A percentile compares a stretch with the other conserved stretches of the same genome.
Evolutionary conservation across 2,329 filamentous ascomycete genomes (phyloP).

Genomic region (Monilinia fructigena): DNA sequence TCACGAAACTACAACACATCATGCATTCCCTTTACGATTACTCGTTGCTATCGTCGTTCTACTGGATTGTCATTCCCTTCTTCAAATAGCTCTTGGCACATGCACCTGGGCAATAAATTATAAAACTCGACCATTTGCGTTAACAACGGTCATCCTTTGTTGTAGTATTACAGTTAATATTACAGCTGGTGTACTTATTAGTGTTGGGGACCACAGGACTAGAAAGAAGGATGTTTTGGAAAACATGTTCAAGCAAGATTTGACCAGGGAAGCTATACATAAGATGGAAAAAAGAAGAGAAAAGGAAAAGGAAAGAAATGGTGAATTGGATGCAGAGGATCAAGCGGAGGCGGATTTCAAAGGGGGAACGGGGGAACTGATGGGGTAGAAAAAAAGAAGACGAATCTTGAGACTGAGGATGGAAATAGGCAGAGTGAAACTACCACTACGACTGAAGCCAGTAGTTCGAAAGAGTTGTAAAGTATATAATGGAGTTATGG

Average conservation of each 20-base stretch:
- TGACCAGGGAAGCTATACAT: slow-evolving; percentile 64
- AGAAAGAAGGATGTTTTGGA: slow-evolving; percentile 85
- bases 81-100: slow-evolving; percentile 77
- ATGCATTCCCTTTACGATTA: slow-evolving; percentile 71
- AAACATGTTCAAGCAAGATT: slow-evolving; percentile 70
- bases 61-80: slow-evolving; percentile 73
- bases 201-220: slow-evolving; percentile 70
- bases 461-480: neutral
- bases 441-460: neutral
- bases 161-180: slow-evolving; percentile 78
- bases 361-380: neutral
- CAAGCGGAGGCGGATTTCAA: neutral
- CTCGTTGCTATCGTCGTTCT: slow-evolving; percentile 77
- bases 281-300: slow-evolving; percentile 42
- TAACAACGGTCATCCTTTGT: slow-evolving; percentile 79
- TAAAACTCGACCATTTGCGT: slow-evolving; percentile 63
- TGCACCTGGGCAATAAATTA: slow-evolving; percentile 79
- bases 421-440: neutral
- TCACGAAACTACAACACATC: slow-evolving; percentile 79
- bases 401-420: neutral
- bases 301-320: slow-evolving; percentile 23
- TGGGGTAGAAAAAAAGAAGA: neutral
- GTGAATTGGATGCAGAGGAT: slow-evolving; percentile 4
- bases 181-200: slow-evolving; percentile 72
- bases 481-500: neutral